A percentile compares a stretch with the other conserved stretches of the same genome.
These are phyloP conservation scores for Polychaeton citri DNA, from an alignment of 2,329 filamentous ascomycete genomes.

Conservation along the genomic window DNA sequence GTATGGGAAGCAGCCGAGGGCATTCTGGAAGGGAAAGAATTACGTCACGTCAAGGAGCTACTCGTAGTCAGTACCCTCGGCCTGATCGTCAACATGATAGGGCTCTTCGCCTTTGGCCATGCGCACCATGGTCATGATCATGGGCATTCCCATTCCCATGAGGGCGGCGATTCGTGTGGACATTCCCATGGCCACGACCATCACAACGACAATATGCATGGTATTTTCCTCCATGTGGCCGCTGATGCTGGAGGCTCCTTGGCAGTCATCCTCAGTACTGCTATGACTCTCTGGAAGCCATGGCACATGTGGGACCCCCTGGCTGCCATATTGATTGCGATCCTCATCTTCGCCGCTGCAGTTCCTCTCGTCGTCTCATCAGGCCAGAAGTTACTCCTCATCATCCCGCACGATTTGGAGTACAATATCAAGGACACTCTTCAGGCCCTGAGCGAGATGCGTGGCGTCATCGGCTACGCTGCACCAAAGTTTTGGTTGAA, in stretches of 20 bases:
- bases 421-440: slow-evolving; percentile 79
- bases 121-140: slow-evolving; percentile 32
- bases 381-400: slow-evolving; percentile 69
- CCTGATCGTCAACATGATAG: slow-evolving; percentile 79
- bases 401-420: slow-evolving; percentile 71
- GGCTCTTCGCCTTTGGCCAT: slow-evolving; percentile 68
- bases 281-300: slow-evolving; percentile 72
- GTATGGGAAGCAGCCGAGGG: slow-evolving; percentile 87
- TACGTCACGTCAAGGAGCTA: slow-evolving; percentile 73
- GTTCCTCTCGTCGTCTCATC: slow-evolving; percentile 77
- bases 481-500: slow-evolving; percentile 90
- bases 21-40: slow-evolving; percentile 68
- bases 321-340: slow-evolving; percentile 83
- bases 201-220: slow-evolving; percentile 95
- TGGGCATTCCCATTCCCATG: slow-evolving; percentile 21
- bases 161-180: slow-evolving; percentile 9
- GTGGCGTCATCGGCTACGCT: slow-evolving; percentile 74
- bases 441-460: slow-evolving; percentile 65
- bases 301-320: slow-evolving; percentile 94
- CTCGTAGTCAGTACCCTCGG: slow-evolving; percentile 80
- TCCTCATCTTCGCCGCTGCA: slow-evolving; percentile 85
- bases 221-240: slow-evolving; percentile 89
- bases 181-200: slow-evolving; percentile 31
- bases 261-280: slow-evolving; percentile 83
- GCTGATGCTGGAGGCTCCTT: slow-evolving; percentile 90